Evolutionary conservation across 192 early-diverging fungal species (phyloP), one percentile per base, ranked within the genome.

Genomic region (Backusella sp.): DNA sequence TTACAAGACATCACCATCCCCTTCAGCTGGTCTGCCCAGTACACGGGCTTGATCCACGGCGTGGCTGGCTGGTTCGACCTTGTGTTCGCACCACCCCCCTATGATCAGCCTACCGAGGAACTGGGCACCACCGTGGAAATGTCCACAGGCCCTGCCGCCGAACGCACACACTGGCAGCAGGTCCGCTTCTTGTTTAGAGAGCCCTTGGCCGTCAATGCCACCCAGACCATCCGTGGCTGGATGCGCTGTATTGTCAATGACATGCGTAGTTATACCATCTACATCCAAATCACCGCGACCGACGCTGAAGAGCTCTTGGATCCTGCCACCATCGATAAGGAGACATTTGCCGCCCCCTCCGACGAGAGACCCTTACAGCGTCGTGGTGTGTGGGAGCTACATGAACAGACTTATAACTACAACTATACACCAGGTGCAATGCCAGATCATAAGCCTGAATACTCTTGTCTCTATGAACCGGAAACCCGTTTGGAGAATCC

Each of bases 31-130:
- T 83, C 83, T 30, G 81, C 92, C 30, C 84, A 85, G 66, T 97
- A 94, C 72, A 99, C 98, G 0, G 97, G 96, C 1, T 71, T 97
- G 44, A 89, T 97, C 84, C 96, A 97, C 72, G 98, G 98, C 17
- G 89, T 99, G 26, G 96, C 92, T 42, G 95, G 96, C 42, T 99
- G 98, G 98, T 99, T 99, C 77, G 96, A 99, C 83, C 87, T 99
- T 66, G 86, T 82, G 49, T 98, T 91, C 86, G 89, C 87, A 15
- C 90, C 92, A 35, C 87, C 89, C 30, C 70, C 82, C 1, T 80
- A 80, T 71, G 80, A 83, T 7, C 80, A 81, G 1, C n/a, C 73
- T 3, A 72, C 62, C 4, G 76, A 73, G 23, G 32, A 44, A 2
- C 69, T 84, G 26, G 90, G 88, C 5, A 87, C 90, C 44, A 88